These are phyloP conservation scores for Gilbertella persicaria DNA, from an alignment of 371 early-diverging fungal genomes.

Conservation along the genomic window DNA sequence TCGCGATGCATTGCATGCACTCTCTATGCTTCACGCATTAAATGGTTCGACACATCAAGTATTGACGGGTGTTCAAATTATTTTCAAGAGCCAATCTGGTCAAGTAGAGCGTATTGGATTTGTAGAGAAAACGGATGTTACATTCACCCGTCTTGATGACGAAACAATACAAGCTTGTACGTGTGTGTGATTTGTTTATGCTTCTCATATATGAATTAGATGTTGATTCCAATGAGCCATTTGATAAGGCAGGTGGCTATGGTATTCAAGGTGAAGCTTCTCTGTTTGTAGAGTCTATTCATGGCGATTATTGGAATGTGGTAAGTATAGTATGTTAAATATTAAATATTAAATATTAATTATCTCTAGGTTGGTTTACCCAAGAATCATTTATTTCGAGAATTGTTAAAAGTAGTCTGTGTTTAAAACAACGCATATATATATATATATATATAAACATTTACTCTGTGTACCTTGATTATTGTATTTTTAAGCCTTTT, in stretches of 20 bases:
- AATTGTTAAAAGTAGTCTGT: conserved; percentile 20
- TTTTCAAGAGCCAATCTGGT: conserved; percentile 26
- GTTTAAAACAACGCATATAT: too few relatives aligned
- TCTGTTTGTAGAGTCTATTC: conserved; percentile 72
- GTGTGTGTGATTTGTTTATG: conserved; percentile 41
- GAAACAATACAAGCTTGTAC: conserved; percentile 70
- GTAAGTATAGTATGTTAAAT: conserved; percentile 34
- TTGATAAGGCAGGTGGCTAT: conserved; percentile 87
- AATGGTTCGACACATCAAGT: conserved; percentile 64
- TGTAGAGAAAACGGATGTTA: conserved; percentile 54
- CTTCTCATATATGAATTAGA: conserved; percentile 29
- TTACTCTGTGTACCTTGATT: conserved; percentile 2
- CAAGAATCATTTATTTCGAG: conserved; percentile 36
- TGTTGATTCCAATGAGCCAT: conserved; percentile 44
- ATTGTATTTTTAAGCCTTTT: conserved; percentile 2
- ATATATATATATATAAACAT: neutral
- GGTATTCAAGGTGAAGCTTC: conserved; percentile 82
- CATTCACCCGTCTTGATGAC: conserved; percentile 45
- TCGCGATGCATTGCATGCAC: conserved; percentile 49
- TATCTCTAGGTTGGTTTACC: conserved; percentile 45
- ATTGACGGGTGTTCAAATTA: conserved; percentile 65
- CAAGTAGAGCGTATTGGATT: conserved; percentile 31
- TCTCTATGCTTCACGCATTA: conserved; percentile 57
- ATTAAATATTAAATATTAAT: neutral
- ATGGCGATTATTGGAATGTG: conserved; percentile 78